These are phyloP conservation scores for Malassezia sp. DNA, from an alignment of 1,284 basidiomycete species.

Conservation along the genomic window DNA sequence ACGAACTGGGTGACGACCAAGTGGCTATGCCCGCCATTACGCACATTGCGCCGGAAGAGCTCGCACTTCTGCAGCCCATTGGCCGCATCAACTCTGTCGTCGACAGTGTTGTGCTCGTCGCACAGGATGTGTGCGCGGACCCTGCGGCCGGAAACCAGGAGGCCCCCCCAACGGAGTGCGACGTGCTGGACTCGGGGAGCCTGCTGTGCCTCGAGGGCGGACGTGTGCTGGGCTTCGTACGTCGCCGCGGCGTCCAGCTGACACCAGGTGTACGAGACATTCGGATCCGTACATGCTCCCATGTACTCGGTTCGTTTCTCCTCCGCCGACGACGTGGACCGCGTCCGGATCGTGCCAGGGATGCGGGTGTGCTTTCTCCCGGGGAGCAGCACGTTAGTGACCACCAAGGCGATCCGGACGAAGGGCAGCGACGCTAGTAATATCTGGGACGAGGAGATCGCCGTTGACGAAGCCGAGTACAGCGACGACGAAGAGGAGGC, in stretches of 20 bases:
- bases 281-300: conserved; percentile 72
- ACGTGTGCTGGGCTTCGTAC: conserved; percentile 66
- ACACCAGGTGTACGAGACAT: conserved; percentile 81
- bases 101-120: conserved; percentile 36
- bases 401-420: conserved; percentile 56
- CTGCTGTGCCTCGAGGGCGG: conserved; percentile 71
- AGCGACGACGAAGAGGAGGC: conserved; percentile 79
- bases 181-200: conserved; percentile 80
- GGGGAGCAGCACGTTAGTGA: conserved; percentile 63
- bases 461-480: conserved; percentile 72
- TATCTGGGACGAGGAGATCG: conserved; percentile 75
- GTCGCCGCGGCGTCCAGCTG: too few relatives aligned
- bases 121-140: conserved; percentile 15
- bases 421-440: conserved; percentile 88
- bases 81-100: conserved; percentile 39
- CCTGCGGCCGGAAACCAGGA: neutral
- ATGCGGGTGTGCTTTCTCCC: conserved; percentile 63
- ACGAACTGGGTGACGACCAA: conserved; percentile 28
- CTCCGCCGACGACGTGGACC: conserved; percentile 40
- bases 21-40: conserved; percentile 20
- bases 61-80: conserved; percentile 22
- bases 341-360: conserved; percentile 13
- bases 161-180: neutral
- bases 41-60: conserved; percentile 19
- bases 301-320: conserved; percentile 62